Evolutionary conservation across 768 basidiomycete species (phyloP).

Genomic region (Asterophora parasitica): DNA sequence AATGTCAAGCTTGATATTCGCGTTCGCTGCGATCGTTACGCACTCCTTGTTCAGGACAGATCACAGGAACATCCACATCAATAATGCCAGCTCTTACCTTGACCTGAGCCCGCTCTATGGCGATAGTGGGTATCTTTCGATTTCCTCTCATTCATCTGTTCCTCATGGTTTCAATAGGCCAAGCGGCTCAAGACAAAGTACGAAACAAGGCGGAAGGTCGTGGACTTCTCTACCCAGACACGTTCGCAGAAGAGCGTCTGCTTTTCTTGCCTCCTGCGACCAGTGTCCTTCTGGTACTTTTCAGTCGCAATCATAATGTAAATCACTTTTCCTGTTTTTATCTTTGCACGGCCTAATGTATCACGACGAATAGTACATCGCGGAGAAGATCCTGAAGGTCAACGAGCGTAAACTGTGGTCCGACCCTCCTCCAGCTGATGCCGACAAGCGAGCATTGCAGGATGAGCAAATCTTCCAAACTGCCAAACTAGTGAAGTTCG

Average conservation of each 20-base stretch:
- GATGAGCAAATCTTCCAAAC: constrained; percentile 60
- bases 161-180: constrained; percentile 20
- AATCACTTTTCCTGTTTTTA: constrained; percentile 7
- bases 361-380: constrained; percentile 40
- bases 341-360: too few species aligned
- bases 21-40: constrained; percentile 60
- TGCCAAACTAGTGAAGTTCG: constrained; percentile 46
- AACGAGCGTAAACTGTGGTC: constrained; percentile 49
- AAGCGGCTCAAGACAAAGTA: constrained; percentile 34
- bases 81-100: constrained; percentile 51
- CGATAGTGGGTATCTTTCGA: constrained; percentile 25
- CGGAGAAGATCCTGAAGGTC: constrained; percentile 43
- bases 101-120: constrained; percentile 56
- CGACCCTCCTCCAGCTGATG: constrained; percentile 34
- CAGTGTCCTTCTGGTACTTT: constrained; percentile 48
- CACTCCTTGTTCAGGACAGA: constrained; percentile 55
- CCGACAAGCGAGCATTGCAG: constrained; percentile 24
- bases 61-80: constrained; percentile 36
- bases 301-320: constrained; percentile 58
- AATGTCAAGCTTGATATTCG: constrained; percentile 56
- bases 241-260: constrained; percentile 49
- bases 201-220: constrained; percentile 42
- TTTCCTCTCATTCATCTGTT: not conserved
- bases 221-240: constrained; percentile 48
- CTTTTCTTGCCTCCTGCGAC: constrained; percentile 50